Evolutionary conservation across 148 eudicot species (phyloP).

Genomic region (Rhododendron ovatum): DNA sequence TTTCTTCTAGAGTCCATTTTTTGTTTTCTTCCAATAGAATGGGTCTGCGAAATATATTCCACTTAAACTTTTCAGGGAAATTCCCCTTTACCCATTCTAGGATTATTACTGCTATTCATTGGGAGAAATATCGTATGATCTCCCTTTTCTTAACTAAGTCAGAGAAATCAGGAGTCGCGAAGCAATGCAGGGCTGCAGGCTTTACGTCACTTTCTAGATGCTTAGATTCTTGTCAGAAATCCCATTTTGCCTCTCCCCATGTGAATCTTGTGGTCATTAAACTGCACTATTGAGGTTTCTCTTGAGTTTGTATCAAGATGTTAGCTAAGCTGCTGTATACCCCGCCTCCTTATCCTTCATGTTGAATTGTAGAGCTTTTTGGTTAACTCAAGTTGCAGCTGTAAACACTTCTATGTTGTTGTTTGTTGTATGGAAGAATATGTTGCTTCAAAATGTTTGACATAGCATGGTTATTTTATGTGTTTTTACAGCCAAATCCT

Average conservation of each 20-base stretch:
- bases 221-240: neutral
- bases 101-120: neutral
- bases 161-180: neutral
- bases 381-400: neutral
- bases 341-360: neutral
- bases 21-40: neutral
- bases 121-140: neutral
- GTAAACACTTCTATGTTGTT: neutral
- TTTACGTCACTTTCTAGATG: neutral
- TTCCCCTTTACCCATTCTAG: neutral
- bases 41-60: neutral
- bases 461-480: neutral
- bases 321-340: neutral
- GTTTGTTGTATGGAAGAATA: neutral
- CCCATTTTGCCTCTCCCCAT: neutral
- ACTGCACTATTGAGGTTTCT: neutral
- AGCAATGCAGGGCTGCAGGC: neutral
- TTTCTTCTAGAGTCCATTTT: neutral
- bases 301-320: neutral
- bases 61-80: neutral
- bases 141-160: neutral
- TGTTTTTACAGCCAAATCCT: constrained; percentile 38
- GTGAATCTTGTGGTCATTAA: neutral
- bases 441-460: neutral
- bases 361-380: neutral